Conservation (phyloP, 1,139 yeast genomes). For the Blastobotrys niveus region DNA sequence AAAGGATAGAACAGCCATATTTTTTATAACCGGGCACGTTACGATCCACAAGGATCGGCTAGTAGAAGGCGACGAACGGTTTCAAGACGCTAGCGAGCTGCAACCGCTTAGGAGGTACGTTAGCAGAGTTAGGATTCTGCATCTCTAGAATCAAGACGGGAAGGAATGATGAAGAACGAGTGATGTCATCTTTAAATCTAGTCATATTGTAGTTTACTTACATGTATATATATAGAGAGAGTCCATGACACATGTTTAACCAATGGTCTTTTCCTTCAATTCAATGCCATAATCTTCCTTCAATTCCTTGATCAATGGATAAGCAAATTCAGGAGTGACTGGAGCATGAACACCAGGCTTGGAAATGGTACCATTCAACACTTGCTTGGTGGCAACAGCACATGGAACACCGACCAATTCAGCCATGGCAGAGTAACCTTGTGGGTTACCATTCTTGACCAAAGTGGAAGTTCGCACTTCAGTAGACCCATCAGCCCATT, state of each 20-base stretch:
- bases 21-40: too few species aligned
- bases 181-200: too few species aligned
- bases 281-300: constrained; percentile 85
- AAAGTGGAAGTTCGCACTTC: constrained; percentile 94
- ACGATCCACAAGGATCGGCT: too few species aligned
- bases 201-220: too few species aligned
- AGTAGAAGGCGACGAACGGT: too few species aligned
- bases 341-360: constrained; percentile 90
- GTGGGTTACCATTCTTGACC: constrained; percentile 88
- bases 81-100: too few species aligned
- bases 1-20: too few species aligned
- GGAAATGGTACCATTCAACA: constrained; percentile 74
- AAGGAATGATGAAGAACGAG: too few species aligned
- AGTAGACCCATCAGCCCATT: constrained; percentile 86
- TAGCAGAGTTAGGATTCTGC: too few species aligned
- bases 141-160: too few species aligned
- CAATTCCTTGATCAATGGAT: constrained; percentile 84
- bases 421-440: constrained; percentile 98
- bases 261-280: constrained; percentile 69
- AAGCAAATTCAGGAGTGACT: constrained; percentile 80
- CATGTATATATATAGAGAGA: not conserved
- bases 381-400: constrained; percentile 88
- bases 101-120: too few species aligned
- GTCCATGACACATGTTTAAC: constrained; percentile 12
- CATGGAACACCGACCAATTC: constrained; percentile 97